phyloP scores from a whole-genome alignment of 495 filamentous ascomycete genomes.

The Podospora pseudoanserina region DNA sequence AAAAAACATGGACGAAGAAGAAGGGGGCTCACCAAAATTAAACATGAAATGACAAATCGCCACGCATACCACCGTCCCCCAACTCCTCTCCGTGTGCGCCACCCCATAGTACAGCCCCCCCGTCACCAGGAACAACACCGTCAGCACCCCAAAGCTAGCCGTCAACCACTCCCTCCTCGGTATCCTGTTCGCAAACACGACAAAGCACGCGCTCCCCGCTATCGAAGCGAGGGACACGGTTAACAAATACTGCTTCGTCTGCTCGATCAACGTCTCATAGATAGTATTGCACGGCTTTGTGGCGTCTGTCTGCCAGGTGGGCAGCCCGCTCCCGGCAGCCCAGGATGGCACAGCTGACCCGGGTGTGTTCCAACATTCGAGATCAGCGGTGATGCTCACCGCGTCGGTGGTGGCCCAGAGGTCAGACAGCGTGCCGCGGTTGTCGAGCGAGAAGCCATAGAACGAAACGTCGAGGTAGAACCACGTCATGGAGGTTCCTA shows the following conservation, averaged over 20 bases:
- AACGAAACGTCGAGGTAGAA: constrained; percentile 40
- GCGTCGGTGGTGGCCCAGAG: constrained; percentile 30
- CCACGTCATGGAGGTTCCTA: constrained; percentile 38
- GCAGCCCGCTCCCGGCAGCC: constrained; percentile 13
- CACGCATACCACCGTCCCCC: constrained; percentile 58
- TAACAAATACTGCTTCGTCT: constrained; percentile 63
- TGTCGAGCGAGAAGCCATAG: constrained; percentile 37
- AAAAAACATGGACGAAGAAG: not conserved
- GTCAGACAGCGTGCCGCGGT: constrained; percentile 33
- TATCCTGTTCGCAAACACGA: constrained; percentile 58
- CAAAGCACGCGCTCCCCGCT: constrained; percentile 45
- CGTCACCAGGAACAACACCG: constrained; percentile 70
- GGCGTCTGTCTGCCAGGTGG: constrained; percentile 36
- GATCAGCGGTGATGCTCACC: constrained; percentile 15
- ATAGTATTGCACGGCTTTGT: constrained; percentile 48
- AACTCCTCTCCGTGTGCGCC: constrained; percentile 34
- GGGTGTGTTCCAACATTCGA: constrained; percentile 55
- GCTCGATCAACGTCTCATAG: constrained; percentile 61
- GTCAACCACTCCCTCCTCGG: constrained; percentile 47
- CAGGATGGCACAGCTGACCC: constrained; percentile 31
- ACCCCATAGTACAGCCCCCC: constrained; percentile 65
- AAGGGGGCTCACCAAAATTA: constrained; percentile 57
- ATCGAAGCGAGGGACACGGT: constrained; percentile 65
- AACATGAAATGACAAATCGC: constrained; percentile 81
- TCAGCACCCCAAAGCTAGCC: constrained; percentile 64